Conservation (phyloP, 768 basidiomycete genomes). For the Rhodotorula paludigena region DNA sequence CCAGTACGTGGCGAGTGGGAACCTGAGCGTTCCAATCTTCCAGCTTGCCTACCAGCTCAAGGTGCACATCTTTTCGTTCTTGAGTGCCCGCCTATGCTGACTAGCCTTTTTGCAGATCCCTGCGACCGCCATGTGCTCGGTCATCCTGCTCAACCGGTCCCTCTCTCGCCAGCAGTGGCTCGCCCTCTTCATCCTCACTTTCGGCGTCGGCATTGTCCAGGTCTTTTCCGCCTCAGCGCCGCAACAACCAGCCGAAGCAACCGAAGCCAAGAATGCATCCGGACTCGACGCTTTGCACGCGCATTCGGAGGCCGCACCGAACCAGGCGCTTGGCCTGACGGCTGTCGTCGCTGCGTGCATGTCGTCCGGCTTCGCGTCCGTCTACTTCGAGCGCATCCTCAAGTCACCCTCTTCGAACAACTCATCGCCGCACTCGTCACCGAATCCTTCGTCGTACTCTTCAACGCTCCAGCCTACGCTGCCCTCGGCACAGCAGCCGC, state of each 20-base stretch:
- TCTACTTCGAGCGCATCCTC: constrained; percentile 93
- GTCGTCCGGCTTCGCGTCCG: constrained; percentile 89
- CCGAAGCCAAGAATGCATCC: not conserved
- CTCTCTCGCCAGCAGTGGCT: constrained; percentile 62
- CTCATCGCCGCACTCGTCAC: not conserved
- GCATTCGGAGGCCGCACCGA: constrained; percentile 49
- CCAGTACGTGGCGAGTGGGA: constrained; percentile 85
- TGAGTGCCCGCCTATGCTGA: not conserved
- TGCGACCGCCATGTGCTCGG: constrained; percentile 84
- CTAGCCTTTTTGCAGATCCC: constrained; percentile 26
- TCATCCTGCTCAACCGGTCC: constrained; percentile 74
- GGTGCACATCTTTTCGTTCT: constrained; percentile 14
- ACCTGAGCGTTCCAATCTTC: constrained; percentile 86
- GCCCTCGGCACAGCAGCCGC: constrained; percentile 11
- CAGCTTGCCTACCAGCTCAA: constrained; percentile 97
- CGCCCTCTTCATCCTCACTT: constrained; percentile 53
- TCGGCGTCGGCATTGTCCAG: constrained; percentile 57
- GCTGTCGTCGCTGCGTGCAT: constrained; percentile 86
- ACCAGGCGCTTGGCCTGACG: constrained; percentile 72
- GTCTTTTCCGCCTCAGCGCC: constrained; percentile 52
- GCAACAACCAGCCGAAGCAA: not conserved
- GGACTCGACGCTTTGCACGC: not conserved
- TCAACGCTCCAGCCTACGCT: not conserved
- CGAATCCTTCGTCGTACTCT: not conserved
- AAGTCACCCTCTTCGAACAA: constrained; percentile 50